Percentiles rank a stretch among this genome's conserved stretches.
Conservation (phyloP, 2,329 filamentous ascomycete species). For the Talaromyces amestolkiae region DNA sequence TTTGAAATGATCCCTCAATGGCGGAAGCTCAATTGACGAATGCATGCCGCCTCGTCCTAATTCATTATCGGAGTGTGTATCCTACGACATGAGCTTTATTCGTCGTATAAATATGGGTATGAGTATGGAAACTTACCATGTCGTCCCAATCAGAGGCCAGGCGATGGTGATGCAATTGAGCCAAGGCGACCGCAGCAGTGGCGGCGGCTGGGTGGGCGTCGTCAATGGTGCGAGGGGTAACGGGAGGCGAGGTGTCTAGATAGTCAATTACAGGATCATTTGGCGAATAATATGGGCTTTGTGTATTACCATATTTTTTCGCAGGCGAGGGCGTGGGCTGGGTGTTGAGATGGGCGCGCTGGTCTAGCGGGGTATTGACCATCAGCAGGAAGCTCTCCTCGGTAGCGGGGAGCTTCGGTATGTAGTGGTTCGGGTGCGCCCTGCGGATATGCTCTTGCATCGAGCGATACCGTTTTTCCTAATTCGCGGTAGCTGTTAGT, state of each 20-base stretch:
- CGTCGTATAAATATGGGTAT: neutral
- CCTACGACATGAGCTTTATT: constrained; percentile 45
- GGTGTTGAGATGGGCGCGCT: constrained; percentile 58
- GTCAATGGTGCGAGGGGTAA: constrained; percentile 66
- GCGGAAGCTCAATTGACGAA: constrained; percentile 68
- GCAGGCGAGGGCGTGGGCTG: constrained; percentile 35
- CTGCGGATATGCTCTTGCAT: constrained; percentile 99
- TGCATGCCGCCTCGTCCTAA: constrained; percentile 62
- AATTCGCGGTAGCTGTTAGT: constrained; percentile 24
- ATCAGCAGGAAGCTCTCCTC: constrained; percentile 97
- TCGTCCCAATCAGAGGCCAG: constrained; percentile 76
- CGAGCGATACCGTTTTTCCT: constrained; percentile 95
- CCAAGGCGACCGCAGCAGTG: constrained; percentile 80
- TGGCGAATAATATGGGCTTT: constrained; percentile 28
- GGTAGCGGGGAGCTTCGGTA: constrained; percentile 94
- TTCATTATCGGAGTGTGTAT: constrained; percentile 70
- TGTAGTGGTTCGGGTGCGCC: constrained; percentile 95
- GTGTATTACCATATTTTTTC: constrained; percentile 33
- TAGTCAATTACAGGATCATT: constrained; percentile 36
- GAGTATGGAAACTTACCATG: constrained; percentile 54
- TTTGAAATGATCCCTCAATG: constrained; percentile 65
- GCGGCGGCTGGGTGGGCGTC: constrained; percentile 67
- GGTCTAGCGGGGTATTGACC: constrained; percentile 84
- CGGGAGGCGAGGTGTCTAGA: constrained; percentile 66
- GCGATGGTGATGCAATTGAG: constrained; percentile 78